These are phyloP conservation scores for Vitis hybrid DNA, from an alignment of 177 flowering plant genomes.

Conservation along the genomic window DNA sequence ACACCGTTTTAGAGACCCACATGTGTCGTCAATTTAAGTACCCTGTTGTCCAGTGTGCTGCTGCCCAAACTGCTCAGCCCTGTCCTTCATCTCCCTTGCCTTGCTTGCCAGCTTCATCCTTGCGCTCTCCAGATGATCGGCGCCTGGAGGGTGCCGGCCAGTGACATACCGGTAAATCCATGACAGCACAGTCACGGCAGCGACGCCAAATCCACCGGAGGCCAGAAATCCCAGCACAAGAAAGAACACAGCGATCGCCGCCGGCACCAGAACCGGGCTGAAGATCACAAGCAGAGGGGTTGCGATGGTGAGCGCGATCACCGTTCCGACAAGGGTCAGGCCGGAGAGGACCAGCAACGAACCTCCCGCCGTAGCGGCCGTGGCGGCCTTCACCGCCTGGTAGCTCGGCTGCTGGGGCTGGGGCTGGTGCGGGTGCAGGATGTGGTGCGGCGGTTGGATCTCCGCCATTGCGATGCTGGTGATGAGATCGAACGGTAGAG, in stretches of 20 bases:
- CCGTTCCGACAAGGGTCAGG: conserved; percentile 27
- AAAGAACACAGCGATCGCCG: conserved; percentile 22
- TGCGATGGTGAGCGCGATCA: conserved; percentile 23
- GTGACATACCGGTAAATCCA: conserved; percentile 35
- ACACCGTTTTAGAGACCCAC: too few species aligned
- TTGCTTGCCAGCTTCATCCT: conserved; percentile 25
- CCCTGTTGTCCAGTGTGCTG: conserved; percentile 8
- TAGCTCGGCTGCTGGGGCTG: conserved; percentile 9
- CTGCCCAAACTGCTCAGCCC: conserved; percentile 34
- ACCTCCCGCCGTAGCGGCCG: conserved; percentile 34
- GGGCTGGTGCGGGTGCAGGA: neutral
- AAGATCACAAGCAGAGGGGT: conserved; percentile 35
- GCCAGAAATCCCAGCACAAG: conserved; percentile 25
- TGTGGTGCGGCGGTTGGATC: neutral
- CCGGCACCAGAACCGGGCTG: conserved; percentile 37
- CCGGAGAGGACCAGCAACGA: conserved; percentile 31
- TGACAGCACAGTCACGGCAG: conserved; percentile 25
- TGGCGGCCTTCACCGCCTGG: conserved; percentile 33
- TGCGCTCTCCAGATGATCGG: conserved; percentile 26
- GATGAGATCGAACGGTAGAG: neutral
- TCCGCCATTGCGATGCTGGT: conserved; percentile 19
- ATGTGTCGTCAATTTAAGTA: neutral
- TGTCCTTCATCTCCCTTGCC: conserved; percentile 35
- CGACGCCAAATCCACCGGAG: conserved; percentile 31
- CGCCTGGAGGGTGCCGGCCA: conserved; percentile 28